phyloP scores from a whole-genome alignment of 208 protist genomes.

The Leptomonas pyrrhocoris region DNA sequence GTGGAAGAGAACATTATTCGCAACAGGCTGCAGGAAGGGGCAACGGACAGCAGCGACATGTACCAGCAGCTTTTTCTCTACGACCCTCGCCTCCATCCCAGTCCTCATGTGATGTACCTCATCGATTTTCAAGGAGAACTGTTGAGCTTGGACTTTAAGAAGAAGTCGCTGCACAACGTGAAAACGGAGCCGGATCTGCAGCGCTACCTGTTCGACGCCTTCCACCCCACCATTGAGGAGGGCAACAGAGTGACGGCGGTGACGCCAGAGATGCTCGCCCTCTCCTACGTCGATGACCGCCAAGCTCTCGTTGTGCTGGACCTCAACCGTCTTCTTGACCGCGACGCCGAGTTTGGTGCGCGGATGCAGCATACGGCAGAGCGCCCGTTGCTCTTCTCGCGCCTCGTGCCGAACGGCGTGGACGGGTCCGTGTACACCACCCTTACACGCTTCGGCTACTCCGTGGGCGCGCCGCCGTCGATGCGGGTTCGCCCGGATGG shows the following conservation, averaged over 20 bases:
- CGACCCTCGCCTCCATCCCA: slow-evolving; percentile 29
- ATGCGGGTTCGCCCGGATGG: background rate
- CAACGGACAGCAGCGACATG: slow-evolving; percentile 2
- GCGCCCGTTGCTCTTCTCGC: slow-evolving; percentile 51
- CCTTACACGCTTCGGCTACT: slow-evolving; percentile 23
- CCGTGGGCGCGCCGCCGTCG: background rate
- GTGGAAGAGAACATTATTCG: slow-evolving; percentile 6
- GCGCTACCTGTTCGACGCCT: slow-evolving; percentile 29
- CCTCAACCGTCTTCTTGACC: slow-evolving; percentile 50
- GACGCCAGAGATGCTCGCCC: slow-evolving; percentile 25
- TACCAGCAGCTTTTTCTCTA: slow-evolving; percentile 21
- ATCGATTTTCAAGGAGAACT: slow-evolving; percentile 46
- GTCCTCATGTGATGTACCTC: slow-evolving; percentile 48
- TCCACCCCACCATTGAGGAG: slow-evolving; percentile 27
- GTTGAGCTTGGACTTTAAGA: slow-evolving; percentile 46
- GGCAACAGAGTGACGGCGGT: slow-evolving; percentile 10
- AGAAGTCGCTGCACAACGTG: slow-evolving; percentile 12
- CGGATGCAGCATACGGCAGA: slow-evolving; percentile 61
- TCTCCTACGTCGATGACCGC: slow-evolving; percentile 30
- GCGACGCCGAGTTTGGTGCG: slow-evolving; percentile 42
- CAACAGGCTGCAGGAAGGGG: background rate
- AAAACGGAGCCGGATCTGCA: slow-evolving; percentile 25
- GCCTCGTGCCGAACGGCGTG: slow-evolving; percentile 23
- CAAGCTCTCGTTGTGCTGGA: slow-evolving; percentile 49
- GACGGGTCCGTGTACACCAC: slow-evolving; percentile 25